These are phyloP conservation scores for Cinchona pubescens DNA, from an alignment of 257 asterid species.

Conservation along the genomic window DNA sequence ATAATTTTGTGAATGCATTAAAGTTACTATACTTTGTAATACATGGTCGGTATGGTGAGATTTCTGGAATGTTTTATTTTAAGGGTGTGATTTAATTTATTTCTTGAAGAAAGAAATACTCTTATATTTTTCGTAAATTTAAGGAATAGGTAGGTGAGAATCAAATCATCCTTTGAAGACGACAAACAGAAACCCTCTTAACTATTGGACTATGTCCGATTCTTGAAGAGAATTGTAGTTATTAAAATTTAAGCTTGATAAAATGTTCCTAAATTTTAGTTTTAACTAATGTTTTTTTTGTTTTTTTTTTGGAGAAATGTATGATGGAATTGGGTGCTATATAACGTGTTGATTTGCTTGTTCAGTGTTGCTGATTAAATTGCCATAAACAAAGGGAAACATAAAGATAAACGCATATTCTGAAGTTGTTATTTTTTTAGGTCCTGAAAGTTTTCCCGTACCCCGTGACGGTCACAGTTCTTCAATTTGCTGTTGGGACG, in stretches of 20 bases:
- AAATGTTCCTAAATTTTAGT: not conserved
- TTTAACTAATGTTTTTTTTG: not conserved
- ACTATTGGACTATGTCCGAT: not conserved
- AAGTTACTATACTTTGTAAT: too few relatives aligned
- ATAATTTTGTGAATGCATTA: slow-evolving; percentile 1
- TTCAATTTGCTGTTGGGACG: slow-evolving; percentile 83
- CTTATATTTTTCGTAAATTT: not conserved
- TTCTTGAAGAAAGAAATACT: not conserved
- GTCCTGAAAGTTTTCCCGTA: slow-evolving; percentile 77
- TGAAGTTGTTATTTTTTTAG: slow-evolving; percentile 30
- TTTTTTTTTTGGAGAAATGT: not conserved
- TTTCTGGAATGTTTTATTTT: not conserved
- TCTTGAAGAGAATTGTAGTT: not conserved
- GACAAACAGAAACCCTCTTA: not conserved
- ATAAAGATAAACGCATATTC: not conserved
- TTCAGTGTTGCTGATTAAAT: not conserved
- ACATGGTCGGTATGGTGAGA: too few relatives aligned
- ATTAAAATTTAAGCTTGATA: too few relatives aligned
- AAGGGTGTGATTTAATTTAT: not conserved
- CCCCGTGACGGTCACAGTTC: slow-evolving; percentile 80
- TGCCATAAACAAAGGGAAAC: not conserved
- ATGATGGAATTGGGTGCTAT: not conserved
- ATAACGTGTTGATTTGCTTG: not conserved
- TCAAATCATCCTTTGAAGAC: too few relatives aligned
- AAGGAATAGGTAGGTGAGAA: not conserved